phyloP scores from a whole-genome alignment of 352 stramenopile genomes.

The Elongisporangium senticosum region DNA sequence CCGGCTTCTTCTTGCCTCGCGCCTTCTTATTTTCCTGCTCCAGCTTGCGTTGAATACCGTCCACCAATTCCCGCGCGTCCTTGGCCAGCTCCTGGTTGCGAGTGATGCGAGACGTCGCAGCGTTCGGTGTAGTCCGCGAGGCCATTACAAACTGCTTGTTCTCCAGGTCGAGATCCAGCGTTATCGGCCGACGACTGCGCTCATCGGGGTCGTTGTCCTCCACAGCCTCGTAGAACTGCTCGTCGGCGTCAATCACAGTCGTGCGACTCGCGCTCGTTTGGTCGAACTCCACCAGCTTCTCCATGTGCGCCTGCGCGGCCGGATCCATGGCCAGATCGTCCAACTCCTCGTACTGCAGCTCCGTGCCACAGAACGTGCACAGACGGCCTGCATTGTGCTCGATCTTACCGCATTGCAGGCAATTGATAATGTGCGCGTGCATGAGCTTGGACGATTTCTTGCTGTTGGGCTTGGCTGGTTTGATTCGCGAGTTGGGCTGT shows the following conservation, averaged over 20 bases:
- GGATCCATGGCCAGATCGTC: slow-evolving; percentile 25
- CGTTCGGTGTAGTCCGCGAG: background rate
- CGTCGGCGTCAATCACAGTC: slow-evolving; percentile 38
- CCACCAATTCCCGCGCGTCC: slow-evolving; percentile 45
- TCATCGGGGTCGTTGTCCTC: slow-evolving; percentile 7
- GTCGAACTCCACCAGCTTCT: slow-evolving; percentile 46
- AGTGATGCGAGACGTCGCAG: slow-evolving; percentile 15
- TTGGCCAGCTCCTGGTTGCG: slow-evolving; percentile 53
- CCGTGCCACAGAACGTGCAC: slow-evolving; percentile 51
- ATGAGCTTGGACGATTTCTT: slow-evolving; percentile 48
- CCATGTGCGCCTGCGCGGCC: slow-evolving; percentile 42
- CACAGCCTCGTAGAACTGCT: slow-evolving; percentile 30
- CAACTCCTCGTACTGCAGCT: slow-evolving; percentile 51
- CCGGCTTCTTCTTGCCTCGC: background rate
- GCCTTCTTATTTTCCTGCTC: slow-evolving; percentile 17
- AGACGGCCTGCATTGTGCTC: slow-evolving; percentile 50
- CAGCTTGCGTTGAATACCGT: slow-evolving; percentile 41
- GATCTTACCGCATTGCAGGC: slow-evolving; percentile 57
- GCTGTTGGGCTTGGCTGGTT: slow-evolving; percentile 27
- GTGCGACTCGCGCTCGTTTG: slow-evolving; percentile 34
- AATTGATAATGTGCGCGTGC: slow-evolving; percentile 65
- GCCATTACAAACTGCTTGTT: slow-evolving; percentile 31
- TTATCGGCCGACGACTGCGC: slow-evolving; percentile 19
- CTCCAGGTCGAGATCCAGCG: slow-evolving; percentile 44
- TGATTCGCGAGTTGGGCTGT: slow-evolving; percentile 41